Conservation (phyloP, 2,329 filamentous ascomycete species). For the Pezicula neosporulosa region DNA sequence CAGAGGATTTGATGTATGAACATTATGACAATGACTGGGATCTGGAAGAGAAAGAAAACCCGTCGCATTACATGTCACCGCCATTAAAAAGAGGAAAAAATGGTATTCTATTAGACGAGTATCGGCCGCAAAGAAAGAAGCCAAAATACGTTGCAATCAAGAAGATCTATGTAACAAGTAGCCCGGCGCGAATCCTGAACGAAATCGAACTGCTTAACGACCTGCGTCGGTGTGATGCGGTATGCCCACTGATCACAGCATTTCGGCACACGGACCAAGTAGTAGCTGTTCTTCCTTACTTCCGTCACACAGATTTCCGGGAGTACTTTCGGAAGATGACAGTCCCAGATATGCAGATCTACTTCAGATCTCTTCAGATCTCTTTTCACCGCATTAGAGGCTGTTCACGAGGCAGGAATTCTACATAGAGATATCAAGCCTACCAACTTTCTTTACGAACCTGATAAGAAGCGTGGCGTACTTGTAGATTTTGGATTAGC, state of each 20-base stretch:
- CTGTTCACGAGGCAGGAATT: conserved; percentile 80
- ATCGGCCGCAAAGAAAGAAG: conserved; percentile 38
- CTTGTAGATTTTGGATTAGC: conserved; percentile 99
- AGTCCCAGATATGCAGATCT: conserved; percentile 80
- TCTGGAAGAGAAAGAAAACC: conserved; percentile 57
- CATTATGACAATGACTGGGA: conserved; percentile 87
- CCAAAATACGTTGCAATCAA: conserved; percentile 92
- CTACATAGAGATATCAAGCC: conserved; percentile 96
- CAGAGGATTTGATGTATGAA: conserved; percentile 86
- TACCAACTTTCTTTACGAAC: conserved; percentile 95
- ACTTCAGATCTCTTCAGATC: conserved; percentile 82
- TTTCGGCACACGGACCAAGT: conserved; percentile 94
- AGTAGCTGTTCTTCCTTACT: conserved; percentile 91
- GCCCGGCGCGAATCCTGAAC: conserved; percentile 88
- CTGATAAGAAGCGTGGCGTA: conserved; percentile 74
- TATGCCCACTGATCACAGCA: conserved; percentile 96
- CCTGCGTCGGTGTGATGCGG: conserved; percentile 75
- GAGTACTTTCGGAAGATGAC: conserved; percentile 91
- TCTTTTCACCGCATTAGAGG: conserved; percentile 78
- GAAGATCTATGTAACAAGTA: conserved; percentile 99
- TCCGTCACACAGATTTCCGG: conserved; percentile 91
- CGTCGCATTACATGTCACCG: conserved; percentile 65
- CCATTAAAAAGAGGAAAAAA: conserved; percentile 52
- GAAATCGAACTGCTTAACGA: conserved; percentile 92
- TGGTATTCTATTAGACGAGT: conserved; percentile 29